Evolutionary conservation across 176 grass and related monocot species (phyloP), one percentile per base, ranked within the genome.

Genomic region (Themeda triandra): DNA sequence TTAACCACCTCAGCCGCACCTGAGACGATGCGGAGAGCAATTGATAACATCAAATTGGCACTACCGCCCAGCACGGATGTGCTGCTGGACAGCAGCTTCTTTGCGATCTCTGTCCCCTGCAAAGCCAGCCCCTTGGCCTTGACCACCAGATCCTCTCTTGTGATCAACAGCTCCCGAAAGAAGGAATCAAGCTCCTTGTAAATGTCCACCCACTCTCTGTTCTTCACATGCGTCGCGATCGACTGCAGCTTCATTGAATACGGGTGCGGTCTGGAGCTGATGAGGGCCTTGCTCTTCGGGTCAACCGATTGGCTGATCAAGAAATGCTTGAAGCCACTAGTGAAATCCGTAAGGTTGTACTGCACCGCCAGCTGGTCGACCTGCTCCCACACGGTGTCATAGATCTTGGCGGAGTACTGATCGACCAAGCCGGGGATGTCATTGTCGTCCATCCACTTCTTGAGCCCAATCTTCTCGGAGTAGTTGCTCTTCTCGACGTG

Each of bases 321-420:
- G 88, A 96, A 94, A 75, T 99, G 86, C 18, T 70, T 33, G 80
- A 99, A 94, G 35, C 91, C 96, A 19, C 78, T 92, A n/a, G 90
- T 88, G 77, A 99, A 99, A 79, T 99, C 96, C 2, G 96, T 96
- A 27, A 99, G 84, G 66, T 99, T 99, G 82, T 99, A 99, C 44
- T 90, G 86, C 31, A 90, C 83, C 1, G 93, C 96, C 35, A 92
- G 36, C 14, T 90, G 87, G 59, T 99, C 96, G 5, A 99, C 73
- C 78, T 99, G 93, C 13, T 99, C 91, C 96, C 96, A 99, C 6
- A 94, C 91, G 3, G 93, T 99, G 45, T 92, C 96, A 54, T 91
- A 94, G 65, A 96, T 63, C 89, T 92, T 99, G 23, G 62, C 89
- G 0, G 96, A 96, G 81, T 99, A 96, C 58, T 92, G 88, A 75